Evolutionary conservation across 352 stramenopile genomes (phyloP).

Genomic region (Phytophthora constricta): DNA sequence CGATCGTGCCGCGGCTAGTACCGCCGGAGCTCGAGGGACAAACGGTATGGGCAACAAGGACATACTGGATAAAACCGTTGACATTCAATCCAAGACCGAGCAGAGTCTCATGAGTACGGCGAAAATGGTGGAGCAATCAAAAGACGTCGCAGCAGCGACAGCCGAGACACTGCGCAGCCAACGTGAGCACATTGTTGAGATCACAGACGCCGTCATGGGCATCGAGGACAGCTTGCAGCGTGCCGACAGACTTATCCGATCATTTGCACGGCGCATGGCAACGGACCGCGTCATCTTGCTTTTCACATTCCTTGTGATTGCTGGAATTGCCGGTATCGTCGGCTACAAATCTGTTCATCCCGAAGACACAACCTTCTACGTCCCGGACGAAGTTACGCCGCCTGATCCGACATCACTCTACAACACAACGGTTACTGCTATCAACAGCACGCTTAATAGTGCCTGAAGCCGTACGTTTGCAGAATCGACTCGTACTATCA

Average conservation of each 20-base stretch:
- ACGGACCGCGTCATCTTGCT: constrained; percentile 85
- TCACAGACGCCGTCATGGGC: constrained; percentile 89
- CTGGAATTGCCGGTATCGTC: constrained; percentile 81
- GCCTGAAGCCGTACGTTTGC: neutral
- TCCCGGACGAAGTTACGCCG: constrained; percentile 85
- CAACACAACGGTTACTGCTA: constrained; percentile 73
- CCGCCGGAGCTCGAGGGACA: constrained; percentile 19
- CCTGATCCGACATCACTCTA: constrained; percentile 77
- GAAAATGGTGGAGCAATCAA: constrained; percentile 88
- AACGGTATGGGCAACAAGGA: constrained; percentile 65
- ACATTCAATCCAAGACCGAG: constrained; percentile 89
- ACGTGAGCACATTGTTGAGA: constrained; percentile 86
- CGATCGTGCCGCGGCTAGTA: constrained; percentile 44
- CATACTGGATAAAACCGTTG: constrained; percentile 72
- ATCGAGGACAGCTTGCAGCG: constrained; percentile 82
- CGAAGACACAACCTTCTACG: constrained; percentile 81
- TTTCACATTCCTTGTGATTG: constrained; percentile 82
- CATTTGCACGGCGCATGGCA: constrained; percentile 82
- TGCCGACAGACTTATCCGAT: constrained; percentile 84
- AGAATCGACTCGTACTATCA: constrained; percentile 3
- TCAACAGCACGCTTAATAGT: constrained; percentile 57
- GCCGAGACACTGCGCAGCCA: constrained; percentile 82
- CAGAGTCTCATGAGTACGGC: constrained; percentile 84
- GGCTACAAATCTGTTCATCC: constrained; percentile 86
- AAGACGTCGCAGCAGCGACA: constrained; percentile 80